A percentile compares a stretch with the other conserved stretches of the same genome.
Evolutionary conservation across 176 grass and related monocot genomes (phyloP).

Genomic region (Elaeis guineensis): DNA sequence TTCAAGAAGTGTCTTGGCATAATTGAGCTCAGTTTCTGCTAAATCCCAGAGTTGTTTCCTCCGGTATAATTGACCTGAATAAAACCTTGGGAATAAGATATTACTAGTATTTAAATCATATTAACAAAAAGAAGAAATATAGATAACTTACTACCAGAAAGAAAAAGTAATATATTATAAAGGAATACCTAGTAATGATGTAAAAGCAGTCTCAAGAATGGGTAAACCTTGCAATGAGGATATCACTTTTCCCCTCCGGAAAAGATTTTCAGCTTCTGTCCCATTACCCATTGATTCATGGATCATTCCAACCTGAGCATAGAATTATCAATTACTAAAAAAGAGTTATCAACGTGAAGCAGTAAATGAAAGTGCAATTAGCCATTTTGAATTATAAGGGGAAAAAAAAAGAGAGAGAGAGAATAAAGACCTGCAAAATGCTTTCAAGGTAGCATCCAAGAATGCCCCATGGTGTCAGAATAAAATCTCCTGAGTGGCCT

Average conservation of each 20-base stretch:
- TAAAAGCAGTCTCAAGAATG: conserved; percentile 55
- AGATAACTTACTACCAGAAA: conserved; percentile 9
- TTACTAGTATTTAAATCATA: not conserved
- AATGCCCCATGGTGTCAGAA: conserved; percentile 66
- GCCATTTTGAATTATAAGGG: not conserved
- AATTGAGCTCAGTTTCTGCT: conserved; percentile 45
- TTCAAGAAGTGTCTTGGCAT: conserved; percentile 41
- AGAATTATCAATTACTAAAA: not conserved
- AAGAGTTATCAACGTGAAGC: too few relatives aligned
- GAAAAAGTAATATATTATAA: conserved; percentile 7
- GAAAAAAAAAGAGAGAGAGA: not conserved
- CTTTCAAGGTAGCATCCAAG: conserved; percentile 88
- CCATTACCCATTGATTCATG: conserved; percentile 67
- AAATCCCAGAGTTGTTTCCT: conserved; percentile 57
- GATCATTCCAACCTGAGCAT: conserved; percentile 45
- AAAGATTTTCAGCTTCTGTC: conserved; percentile 63
- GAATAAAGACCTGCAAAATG: conserved; percentile 70
- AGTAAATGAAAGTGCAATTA: not conserved
- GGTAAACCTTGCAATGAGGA: conserved; percentile 42
- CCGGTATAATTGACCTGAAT: conserved; percentile 68
- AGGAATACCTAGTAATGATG: conserved; percentile 53
- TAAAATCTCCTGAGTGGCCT: conserved; percentile 31
- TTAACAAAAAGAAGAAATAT: conserved; percentile 6
- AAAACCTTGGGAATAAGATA: not conserved
- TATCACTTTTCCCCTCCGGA: conserved; percentile 64